Conservation (phyloP, 352 stramenopile species). For the Phytophthora vignae region DNA sequence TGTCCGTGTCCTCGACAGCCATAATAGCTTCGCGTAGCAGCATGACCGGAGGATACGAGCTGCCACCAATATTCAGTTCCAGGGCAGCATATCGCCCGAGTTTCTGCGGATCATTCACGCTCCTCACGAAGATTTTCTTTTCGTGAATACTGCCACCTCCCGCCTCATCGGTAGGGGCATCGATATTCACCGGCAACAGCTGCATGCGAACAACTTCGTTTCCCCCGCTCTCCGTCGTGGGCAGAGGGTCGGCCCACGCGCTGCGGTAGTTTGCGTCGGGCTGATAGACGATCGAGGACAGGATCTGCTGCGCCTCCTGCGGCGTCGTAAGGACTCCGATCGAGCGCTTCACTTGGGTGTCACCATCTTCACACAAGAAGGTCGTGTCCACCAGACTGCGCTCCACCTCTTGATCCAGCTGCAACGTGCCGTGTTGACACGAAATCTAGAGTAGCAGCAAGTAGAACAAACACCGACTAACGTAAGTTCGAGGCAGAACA, state of each 20-base stretch:
- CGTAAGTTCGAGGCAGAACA: background rate
- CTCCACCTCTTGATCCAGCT: constrained; percentile 12
- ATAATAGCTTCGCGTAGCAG: constrained; percentile 16
- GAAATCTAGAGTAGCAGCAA: constrained; percentile 26
- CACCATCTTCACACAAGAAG: constrained; percentile 19
- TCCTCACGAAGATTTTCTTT: constrained; percentile 32
- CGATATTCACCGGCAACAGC: constrained; percentile 3
- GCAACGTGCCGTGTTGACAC: constrained; percentile 34
- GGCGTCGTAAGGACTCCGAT: constrained; percentile 35
- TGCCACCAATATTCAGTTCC: constrained; percentile 20
- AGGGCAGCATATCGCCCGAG: constrained; percentile 16
- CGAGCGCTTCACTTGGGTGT: background rate
- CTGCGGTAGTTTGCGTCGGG: constrained; percentile 29
- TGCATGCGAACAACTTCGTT: constrained; percentile 32
- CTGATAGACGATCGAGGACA: constrained; percentile 39
- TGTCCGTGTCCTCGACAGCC: constrained; percentile 23
- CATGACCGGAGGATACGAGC: constrained; percentile 15
- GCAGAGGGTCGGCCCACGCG: constrained; percentile 24
- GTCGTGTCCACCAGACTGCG: constrained; percentile 31
- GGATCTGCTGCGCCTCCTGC: constrained; percentile 35
- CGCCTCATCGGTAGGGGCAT: background rate
- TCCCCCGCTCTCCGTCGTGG: constrained; percentile 1
- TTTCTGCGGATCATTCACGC: constrained; percentile 33
- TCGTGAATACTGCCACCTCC: constrained; percentile 16
- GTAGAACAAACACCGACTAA: background rate